These are phyloP conservation scores for Ophiocordyceps unilateralis DNA, from an alignment of 2,329 filamentous ascomycete genomes.

Conservation along the genomic window DNA sequence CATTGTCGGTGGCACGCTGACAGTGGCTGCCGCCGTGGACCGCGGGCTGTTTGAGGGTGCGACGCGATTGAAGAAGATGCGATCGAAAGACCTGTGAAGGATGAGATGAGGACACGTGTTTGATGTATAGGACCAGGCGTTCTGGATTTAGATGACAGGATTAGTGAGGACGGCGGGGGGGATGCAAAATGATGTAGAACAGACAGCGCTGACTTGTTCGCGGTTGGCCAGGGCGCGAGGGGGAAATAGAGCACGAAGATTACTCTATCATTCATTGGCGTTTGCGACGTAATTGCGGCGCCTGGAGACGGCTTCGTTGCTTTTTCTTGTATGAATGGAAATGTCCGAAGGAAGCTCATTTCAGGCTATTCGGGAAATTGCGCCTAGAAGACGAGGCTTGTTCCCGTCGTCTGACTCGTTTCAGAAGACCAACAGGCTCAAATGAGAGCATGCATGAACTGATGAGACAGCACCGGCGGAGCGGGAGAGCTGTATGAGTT, in stretches of 20 bases:
- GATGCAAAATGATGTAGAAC: neutral
- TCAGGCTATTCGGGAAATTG: neutral
- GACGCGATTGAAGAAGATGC: conserved; percentile 74
- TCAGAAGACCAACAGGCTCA: neutral
- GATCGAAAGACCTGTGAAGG: conserved; percentile 38
- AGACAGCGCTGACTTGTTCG: neutral
- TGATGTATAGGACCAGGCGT: conserved; percentile 6
- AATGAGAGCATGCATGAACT: neutral
- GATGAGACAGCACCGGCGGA: neutral
- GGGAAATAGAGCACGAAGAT: neutral
- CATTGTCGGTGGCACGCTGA: conserved; percentile 85
- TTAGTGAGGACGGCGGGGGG: neutral
- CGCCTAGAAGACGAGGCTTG: too few species aligned
- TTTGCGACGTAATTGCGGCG: too few species aligned
- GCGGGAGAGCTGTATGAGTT: too few species aligned
- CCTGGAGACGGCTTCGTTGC: neutral
- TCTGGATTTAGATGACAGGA: conserved; percentile 3
- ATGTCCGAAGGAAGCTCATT: neutral
- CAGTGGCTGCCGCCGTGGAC: conserved; percentile 86
- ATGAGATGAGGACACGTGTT: too few species aligned
- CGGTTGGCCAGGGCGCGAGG: neutral
- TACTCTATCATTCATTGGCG: too few species aligned
- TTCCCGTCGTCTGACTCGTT: neutral
- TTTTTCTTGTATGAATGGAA: neutral
- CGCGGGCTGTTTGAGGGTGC: conserved; percentile 80